A percentile compares a stretch with the other conserved stretches of the same genome.
Evolutionary conservation across 2,329 filamentous ascomycete species (phyloP).

Genomic region (Claviceps pazoutovae): DNA sequence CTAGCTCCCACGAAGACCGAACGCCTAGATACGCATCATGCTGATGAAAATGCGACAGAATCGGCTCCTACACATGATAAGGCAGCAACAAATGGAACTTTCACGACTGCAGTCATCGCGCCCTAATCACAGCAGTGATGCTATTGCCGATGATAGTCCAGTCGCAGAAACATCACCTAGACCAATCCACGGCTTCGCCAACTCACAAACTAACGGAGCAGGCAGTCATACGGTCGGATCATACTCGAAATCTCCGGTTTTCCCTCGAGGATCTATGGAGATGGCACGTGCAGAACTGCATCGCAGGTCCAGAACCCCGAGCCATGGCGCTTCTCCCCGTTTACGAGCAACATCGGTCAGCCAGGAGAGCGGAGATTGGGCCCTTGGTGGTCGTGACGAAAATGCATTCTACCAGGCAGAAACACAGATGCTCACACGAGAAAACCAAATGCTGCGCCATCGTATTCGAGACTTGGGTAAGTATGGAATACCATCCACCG

Average conservation of each 20-base stretch:
- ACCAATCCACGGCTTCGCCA: constrained; percentile 23
- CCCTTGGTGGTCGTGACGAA: constrained; percentile 55
- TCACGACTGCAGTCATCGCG: constrained; percentile 41
- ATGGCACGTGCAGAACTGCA: constrained; percentile 41
- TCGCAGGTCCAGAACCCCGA: constrained; percentile 44
- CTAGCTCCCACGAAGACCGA: neutral
- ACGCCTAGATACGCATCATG: constrained; percentile 5
- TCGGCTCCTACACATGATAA: constrained; percentile 62
- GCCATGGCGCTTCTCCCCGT: constrained; percentile 41
- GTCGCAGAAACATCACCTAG: constrained; percentile 29
- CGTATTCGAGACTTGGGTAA: constrained; percentile 60
- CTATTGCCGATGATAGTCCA: constrained; percentile 37
- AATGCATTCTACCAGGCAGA: constrained; percentile 71
- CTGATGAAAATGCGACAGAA: constrained; percentile 35
- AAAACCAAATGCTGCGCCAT: constrained; percentile 71
- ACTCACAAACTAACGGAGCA: constrained; percentile 18
- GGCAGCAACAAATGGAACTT: constrained; percentile 59
- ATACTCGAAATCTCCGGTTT: constrained; percentile 36
- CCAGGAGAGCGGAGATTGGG: constrained; percentile 45
- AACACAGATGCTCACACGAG: constrained; percentile 60
- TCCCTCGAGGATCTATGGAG: constrained; percentile 44
- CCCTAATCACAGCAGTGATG: constrained; percentile 19
- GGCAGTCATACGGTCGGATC: constrained; percentile 21
- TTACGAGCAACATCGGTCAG: constrained; percentile 44
- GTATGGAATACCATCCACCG: constrained; percentile 7